Evolutionary conservation across 306 rosid species (phyloP).

Genomic region (Ziziphus jujuba): DNA sequence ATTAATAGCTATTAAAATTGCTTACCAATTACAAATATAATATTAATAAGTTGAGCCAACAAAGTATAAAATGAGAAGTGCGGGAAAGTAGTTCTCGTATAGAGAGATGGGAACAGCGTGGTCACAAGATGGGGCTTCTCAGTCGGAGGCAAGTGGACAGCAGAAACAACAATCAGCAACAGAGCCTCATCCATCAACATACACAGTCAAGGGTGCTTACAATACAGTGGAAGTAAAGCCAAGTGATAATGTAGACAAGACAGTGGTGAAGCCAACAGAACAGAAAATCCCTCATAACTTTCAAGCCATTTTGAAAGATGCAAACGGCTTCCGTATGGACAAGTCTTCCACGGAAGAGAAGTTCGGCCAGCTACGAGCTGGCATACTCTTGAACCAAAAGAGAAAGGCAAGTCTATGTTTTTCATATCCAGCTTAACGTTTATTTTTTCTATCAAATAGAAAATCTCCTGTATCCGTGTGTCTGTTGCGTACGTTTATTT

Average conservation of each 20-base stretch:
- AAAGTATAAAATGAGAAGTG: not conserved
- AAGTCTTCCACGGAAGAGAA: conserved; percentile 23
- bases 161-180: not conserved
- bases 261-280: not conserved
- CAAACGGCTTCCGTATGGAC: conserved; percentile 23
- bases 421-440: too few species aligned
- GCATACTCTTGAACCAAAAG: conserved; percentile 32
- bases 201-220: too few species aligned
- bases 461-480: too few species aligned
- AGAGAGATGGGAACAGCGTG: conserved; percentile 31
- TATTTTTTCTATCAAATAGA: too few species aligned
- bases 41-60: not conserved
- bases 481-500: too few species aligned
- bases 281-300: conserved; percentile 8
- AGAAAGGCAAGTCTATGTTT: conserved; percentile 27
- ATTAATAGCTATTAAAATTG: too few species aligned
- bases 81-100: too few species aligned
- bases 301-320: conserved; percentile 27
- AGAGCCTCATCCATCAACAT: too few species aligned
- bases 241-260: not conserved
- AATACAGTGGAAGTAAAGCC: conserved; percentile 3
- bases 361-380: conserved; percentile 24
- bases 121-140: conserved; percentile 29
- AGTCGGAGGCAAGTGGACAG: not conserved
- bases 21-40: too few species aligned